These are phyloP conservation scores for Aphanomyces stellatus DNA, from an alignment of 352 stramenopile genomes.

Conservation along the genomic window DNA sequence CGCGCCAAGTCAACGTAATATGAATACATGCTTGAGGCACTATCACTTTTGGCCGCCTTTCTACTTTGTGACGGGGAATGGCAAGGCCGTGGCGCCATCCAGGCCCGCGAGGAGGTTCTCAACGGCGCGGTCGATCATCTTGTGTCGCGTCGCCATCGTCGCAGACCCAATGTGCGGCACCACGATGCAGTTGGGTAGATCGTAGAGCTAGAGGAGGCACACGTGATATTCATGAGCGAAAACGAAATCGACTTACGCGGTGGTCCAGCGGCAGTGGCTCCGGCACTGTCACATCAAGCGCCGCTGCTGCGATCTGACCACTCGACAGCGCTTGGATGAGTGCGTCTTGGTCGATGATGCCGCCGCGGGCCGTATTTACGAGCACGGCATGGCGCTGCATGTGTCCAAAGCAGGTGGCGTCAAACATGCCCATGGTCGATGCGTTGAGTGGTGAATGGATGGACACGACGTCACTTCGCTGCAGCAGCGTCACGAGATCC, in stretches of 20 bases:
- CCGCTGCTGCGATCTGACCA: slow-evolving; percentile 44
- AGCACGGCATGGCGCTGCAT: slow-evolving; percentile 85
- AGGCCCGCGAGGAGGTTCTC: slow-evolving; percentile 51
- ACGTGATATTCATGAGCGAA: background rate
- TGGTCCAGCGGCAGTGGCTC: slow-evolving; percentile 83
- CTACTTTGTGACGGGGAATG: slow-evolving; percentile 21
- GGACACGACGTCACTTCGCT: slow-evolving; percentile 80
- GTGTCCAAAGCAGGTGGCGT: slow-evolving; percentile 50
- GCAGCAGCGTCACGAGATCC: slow-evolving; percentile 60
- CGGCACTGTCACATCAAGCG: slow-evolving; percentile 82
- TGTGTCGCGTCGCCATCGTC: slow-evolving; percentile 38
- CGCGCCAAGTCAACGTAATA: background rate
- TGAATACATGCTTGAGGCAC: background rate
- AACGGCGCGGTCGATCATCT: slow-evolving; percentile 63
- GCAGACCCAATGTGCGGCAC: slow-evolving; percentile 41
- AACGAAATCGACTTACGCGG: slow-evolving; percentile 35
- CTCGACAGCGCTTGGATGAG: slow-evolving; percentile 34
- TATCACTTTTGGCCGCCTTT: background rate
- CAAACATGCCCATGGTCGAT: slow-evolving; percentile 61
- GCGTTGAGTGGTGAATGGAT: slow-evolving; percentile 77
- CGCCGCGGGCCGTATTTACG: slow-evolving; percentile 88
- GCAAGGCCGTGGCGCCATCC: slow-evolving; percentile 29
- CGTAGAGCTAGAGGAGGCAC: slow-evolving; percentile 25
- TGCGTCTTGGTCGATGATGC: slow-evolving; percentile 84
- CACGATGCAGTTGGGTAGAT: slow-evolving; percentile 57